These are phyloP conservation scores for Fraxinus sp. DNA, from an alignment of 305 asterid genomes.

Conservation along the genomic window DNA sequence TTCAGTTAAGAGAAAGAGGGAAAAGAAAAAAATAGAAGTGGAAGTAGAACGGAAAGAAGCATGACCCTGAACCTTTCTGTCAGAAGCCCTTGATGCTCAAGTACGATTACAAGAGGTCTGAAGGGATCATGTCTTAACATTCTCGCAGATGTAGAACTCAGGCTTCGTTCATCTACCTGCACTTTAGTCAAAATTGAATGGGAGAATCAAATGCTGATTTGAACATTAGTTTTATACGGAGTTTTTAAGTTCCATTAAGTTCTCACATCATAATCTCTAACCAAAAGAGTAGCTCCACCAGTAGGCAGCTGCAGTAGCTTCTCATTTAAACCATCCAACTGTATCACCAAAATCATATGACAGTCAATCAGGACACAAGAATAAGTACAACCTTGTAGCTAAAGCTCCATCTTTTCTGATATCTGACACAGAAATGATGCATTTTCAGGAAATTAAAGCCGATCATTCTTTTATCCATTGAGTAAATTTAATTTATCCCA, in stretches of 20 bases:
- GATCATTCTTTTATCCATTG: neutral
- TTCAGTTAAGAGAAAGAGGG: conserved; percentile 2
- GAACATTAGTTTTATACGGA: conserved; percentile 3
- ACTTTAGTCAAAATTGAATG: conserved; percentile 25
- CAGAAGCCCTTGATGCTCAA: conserved; percentile 59
- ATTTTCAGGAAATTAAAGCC: neutral
- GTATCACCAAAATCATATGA: conserved; percentile 30
- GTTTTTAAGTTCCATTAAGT: neutral
- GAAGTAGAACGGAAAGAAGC: conserved; percentile 11
- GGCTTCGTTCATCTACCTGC: conserved; percentile 38
- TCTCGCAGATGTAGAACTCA: conserved; percentile 30
- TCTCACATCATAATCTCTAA: conserved; percentile 36
- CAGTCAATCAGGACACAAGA: conserved; percentile 19
- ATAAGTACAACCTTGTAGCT: conserved; percentile 7
- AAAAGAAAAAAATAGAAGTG: conserved; percentile 2
- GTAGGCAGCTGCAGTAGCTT: conserved; percentile 46
- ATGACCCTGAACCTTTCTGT: conserved; percentile 56
- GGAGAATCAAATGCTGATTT: conserved; percentile 18
- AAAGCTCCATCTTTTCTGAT: conserved; percentile 10
- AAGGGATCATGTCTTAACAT: conserved; percentile 57
- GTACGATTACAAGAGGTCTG: conserved; percentile 57
- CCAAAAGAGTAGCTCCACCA: conserved; percentile 27
- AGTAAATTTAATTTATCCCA: neutral
- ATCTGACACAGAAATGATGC: neutral
- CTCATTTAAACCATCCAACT: conserved; percentile 92